phyloP scores from a whole-genome alignment of 495 filamentous ascomycete genomes.

The Rusavskia elegans region DNA sequence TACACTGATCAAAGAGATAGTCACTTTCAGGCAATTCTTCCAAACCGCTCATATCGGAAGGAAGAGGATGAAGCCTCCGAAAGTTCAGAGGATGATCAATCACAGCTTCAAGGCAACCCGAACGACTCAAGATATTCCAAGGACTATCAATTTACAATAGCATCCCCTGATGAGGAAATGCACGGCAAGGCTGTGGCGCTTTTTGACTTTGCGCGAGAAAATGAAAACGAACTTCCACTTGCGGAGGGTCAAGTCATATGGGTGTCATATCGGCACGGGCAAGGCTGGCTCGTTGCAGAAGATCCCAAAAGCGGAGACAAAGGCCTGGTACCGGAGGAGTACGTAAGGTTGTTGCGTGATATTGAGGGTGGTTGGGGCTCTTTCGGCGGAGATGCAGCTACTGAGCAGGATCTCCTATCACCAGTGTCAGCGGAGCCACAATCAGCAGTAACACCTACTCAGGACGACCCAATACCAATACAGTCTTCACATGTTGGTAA shows the following conservation, averaged over 20 bases:
- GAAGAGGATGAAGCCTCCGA: constrained; percentile 28
- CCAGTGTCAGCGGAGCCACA: constrained; percentile 5
- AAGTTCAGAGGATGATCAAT: constrained; percentile 45
- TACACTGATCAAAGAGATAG: constrained; percentile 27
- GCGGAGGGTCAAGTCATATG: constrained; percentile 92
- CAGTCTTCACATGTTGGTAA: constrained; percentile 25
- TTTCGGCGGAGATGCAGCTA: constrained; percentile 24
- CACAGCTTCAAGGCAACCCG: constrained; percentile 31
- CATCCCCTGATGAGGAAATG: constrained; percentile 93
- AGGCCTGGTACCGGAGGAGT: constrained; percentile 90
- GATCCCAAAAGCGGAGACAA: constrained; percentile 84
- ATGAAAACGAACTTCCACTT: constrained; percentile 88
- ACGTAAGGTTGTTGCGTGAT: constrained; percentile 82
- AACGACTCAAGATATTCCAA: constrained; percentile 62
- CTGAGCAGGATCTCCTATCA: constrained; percentile 5
- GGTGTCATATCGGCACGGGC: constrained; percentile 87
- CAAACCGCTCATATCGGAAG: constrained; percentile 39
- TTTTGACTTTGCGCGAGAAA: constrained; percentile 87
- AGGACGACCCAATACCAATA: constrained; percentile 31
- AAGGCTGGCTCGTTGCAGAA: constrained; percentile 93
- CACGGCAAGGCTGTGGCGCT: constrained; percentile 91
- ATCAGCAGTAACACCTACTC: constrained; percentile 35
- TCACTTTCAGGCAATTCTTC: constrained; percentile 30
- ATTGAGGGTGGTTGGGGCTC: constrained; percentile 55
- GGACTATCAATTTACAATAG: constrained; percentile 90